A percentile compares a stretch with the other conserved stretches of the same genome.
phyloP scores from a whole-genome alignment of 768 basidiomycete genomes.

The Boletus fagicola region DNA sequence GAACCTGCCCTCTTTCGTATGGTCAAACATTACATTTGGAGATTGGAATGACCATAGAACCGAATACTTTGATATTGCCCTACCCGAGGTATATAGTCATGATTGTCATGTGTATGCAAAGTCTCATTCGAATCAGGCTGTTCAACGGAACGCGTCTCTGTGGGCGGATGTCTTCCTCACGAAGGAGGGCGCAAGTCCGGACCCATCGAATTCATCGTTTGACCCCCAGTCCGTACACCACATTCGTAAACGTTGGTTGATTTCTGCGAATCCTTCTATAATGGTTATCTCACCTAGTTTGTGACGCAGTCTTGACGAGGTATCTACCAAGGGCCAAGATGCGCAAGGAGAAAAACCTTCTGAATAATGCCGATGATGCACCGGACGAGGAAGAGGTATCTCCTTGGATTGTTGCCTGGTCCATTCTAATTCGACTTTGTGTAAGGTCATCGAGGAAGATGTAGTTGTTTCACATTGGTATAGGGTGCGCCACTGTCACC shows the following conservation, averaged over 20 bases:
- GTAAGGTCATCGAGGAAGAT: constrained; percentile 42
- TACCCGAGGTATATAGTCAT: constrained; percentile 57
- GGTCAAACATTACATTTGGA: constrained; percentile 77
- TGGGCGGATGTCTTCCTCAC: constrained; percentile 84
- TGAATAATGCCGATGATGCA: constrained; percentile 43
- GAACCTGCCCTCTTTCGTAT: constrained; percentile 64
- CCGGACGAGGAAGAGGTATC: constrained; percentile 49
- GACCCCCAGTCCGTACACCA: constrained; percentile 61
- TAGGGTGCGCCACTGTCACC: constrained; percentile 41
- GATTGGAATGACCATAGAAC: constrained; percentile 65
- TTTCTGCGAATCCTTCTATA: not conserved
- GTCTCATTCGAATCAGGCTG: constrained; percentile 46
- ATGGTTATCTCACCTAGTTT: constrained; percentile 4
- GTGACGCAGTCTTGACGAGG: constrained; percentile 71
- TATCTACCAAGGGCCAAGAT: constrained; percentile 70
- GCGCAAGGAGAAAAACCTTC: constrained; percentile 81
- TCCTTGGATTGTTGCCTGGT: constrained; percentile 5
- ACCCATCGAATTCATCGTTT: constrained; percentile 57
- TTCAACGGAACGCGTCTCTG: constrained; percentile 73
- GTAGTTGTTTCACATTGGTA: constrained; percentile 85
- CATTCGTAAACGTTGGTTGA: constrained; percentile 65
- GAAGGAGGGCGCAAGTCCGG: constrained; percentile 60
- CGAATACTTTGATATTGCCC: constrained; percentile 55
- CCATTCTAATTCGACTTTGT: constrained; percentile 8
- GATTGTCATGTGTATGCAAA: not conserved